Percentiles rank a stretch among this genome's conserved stretches.
These are phyloP conservation scores for Castanopsis chinensis DNA, from an alignment of 306 rosid species.

Conservation along the genomic window DNA sequence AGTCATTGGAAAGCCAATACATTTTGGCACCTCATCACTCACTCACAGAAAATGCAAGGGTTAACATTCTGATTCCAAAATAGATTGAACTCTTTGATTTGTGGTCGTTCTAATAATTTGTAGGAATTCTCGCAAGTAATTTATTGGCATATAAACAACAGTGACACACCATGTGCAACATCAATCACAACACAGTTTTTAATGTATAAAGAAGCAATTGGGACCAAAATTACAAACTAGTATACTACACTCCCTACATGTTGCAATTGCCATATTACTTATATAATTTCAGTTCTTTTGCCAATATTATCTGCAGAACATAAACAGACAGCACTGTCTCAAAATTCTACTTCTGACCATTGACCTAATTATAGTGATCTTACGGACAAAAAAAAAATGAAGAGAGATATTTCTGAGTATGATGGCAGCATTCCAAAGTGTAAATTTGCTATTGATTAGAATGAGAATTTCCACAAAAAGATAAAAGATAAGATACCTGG, in stretches of 20 bases:
- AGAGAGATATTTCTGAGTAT: background rate
- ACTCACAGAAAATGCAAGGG: background rate
- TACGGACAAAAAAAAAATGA: background rate
- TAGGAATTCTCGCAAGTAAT: background rate
- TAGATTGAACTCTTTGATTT: background rate
- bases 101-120: background rate
- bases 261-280: background rate
- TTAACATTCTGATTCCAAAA: background rate
- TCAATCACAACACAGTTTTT: background rate
- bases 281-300: background rate
- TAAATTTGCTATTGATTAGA: background rate
- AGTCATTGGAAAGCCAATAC: slow-evolving; percentile 9
- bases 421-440: background rate
- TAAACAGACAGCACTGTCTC: background rate
- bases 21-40: background rate
- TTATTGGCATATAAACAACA: background rate
- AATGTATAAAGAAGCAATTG: background rate
- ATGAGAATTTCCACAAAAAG: slow-evolving; percentile 2
- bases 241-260: background rate
- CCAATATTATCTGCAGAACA: background rate
- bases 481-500: slow-evolving; percentile 52
- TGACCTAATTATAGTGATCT: background rate
- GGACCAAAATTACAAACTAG: background rate
- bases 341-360: background rate
- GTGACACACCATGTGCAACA: background rate